phyloP scores from a whole-genome alignment of 116 monocot species.

The Zostera marina region DNA sequence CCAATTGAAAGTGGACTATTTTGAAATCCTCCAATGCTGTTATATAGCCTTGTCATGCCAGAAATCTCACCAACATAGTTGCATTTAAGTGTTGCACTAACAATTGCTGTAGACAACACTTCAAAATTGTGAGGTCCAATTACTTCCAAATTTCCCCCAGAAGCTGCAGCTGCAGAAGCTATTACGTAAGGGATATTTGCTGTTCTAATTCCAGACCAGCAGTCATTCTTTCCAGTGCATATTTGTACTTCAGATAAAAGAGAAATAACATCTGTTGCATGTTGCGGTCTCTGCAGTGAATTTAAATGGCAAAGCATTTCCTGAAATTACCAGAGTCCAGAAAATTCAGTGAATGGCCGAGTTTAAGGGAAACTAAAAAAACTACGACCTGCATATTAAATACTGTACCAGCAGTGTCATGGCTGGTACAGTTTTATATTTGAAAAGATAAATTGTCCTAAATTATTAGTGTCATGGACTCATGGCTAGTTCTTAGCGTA shows the following conservation, averaged over 20 bases:
- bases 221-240: slow-evolving; percentile 72
- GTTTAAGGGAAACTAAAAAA: no score
- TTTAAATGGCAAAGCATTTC: slow-evolving; percentile 88
- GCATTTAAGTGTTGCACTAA: slow-evolving; percentile 80
- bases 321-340: slow-evolving; percentile 14
- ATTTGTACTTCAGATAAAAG: slow-evolving; percentile 89
- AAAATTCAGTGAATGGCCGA: no score
- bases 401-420: slow-evolving; percentile 50
- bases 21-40: slow-evolving; percentile 73
- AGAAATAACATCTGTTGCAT: slow-evolving; percentile 73
- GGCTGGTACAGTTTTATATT: slow-evolving; percentile 36
- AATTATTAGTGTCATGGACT: background rate
- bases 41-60: slow-evolving; percentile 88
- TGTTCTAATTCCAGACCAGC: slow-evolving; percentile 79
- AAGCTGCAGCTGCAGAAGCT: slow-evolving; percentile 86
- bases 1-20: slow-evolving; percentile 27
- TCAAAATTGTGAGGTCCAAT: slow-evolving; percentile 67
- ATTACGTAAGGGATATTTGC: slow-evolving; percentile 89
- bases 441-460: background rate
- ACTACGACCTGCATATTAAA: no score
- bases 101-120: slow-evolving; percentile 74
- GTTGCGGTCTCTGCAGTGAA: slow-evolving; percentile 71
- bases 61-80: slow-evolving; percentile 92
- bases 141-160: slow-evolving; percentile 68
- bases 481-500: no score